Conservation (phyloP, 192 early-diverging fungal species). For the Paraglomus brasilianum region DNA sequence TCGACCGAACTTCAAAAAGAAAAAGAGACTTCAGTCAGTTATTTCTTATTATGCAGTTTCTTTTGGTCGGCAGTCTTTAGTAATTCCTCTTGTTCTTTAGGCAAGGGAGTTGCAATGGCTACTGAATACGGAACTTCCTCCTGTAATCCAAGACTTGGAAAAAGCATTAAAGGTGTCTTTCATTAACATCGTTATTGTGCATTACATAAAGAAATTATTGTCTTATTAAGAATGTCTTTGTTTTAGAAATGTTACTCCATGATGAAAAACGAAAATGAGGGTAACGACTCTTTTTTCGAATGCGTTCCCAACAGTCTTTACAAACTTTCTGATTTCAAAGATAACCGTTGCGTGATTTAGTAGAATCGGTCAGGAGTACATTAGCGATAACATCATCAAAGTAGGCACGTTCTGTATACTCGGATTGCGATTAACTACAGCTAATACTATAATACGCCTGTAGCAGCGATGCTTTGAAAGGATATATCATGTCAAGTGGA, state of each 20-base stretch:
- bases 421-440: neutral
- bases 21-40: too few species aligned
- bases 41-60: too few species aligned
- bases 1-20: too few species aligned
- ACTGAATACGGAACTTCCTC: constrained; percentile 21
- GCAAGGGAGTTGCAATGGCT: constrained; percentile 21
- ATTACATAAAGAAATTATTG: neutral
- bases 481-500: constrained; percentile 8
- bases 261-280: constrained; percentile 23
- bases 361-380: neutral
- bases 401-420: neutral
- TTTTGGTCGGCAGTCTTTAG: neutral
- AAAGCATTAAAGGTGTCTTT: constrained; percentile 9
- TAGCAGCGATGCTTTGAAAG: constrained; percentile 21
- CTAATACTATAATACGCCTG: neutral
- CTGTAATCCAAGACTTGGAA: constrained; percentile 10
- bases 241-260: constrained; percentile 24
- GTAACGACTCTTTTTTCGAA: neutral
- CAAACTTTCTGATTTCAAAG: neutral
- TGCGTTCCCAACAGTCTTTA: neutral
- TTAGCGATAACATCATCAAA: constrained; percentile 18
- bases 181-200: too few species aligned
- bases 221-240: neutral
- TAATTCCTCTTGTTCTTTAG: constrained; percentile 3
- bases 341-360: neutral